phyloP scores from a whole-genome alignment of 495 filamentous ascomycete species.

The Talaromyces stipitatus region DNA sequence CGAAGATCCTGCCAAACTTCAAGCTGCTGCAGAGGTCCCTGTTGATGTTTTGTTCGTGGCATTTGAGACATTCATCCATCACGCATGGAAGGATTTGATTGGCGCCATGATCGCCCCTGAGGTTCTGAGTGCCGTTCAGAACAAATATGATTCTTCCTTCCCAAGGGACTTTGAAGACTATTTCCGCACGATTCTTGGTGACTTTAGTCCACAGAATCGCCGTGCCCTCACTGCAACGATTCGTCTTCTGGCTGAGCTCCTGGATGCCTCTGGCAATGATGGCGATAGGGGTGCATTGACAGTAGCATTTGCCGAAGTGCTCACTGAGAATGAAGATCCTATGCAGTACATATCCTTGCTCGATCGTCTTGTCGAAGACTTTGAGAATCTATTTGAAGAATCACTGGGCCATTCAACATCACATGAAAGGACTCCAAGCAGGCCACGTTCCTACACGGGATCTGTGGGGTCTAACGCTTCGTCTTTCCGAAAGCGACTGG shows the following conservation, averaged over 20 bases:
- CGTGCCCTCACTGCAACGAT: slow-evolving; percentile 79
- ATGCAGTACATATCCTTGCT: slow-evolving; percentile 83
- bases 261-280: slow-evolving; percentile 92
- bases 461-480: slow-evolving; percentile 68
- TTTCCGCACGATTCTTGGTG: slow-evolving; percentile 64
- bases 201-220: slow-evolving; percentile 87
- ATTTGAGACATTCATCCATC: slow-evolving; percentile 87
- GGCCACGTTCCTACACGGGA: slow-evolving; percentile 41
- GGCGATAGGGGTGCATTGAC: slow-evolving; percentile 87
- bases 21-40: slow-evolving; percentile 64
- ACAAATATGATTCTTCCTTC: slow-evolving; percentile 63
- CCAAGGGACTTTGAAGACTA: slow-evolving; percentile 78
- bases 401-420: slow-evolving; percentile 40
- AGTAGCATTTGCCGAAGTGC: slow-evolving; percentile 80
- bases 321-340: slow-evolving; percentile 69
- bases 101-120: slow-evolving; percentile 66
- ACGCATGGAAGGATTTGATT: slow-evolving; percentile 84
- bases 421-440: slow-evolving; percentile 41
- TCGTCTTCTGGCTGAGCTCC: slow-evolving; percentile 76
- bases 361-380: slow-evolving; percentile 88
- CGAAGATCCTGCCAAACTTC: slow-evolving; percentile 68
- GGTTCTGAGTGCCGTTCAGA: slow-evolving; percentile 60
- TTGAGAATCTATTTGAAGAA: slow-evolving; percentile 78
- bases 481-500: slow-evolving; percentile 75
- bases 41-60: slow-evolving; percentile 88